These are phyloP conservation scores for Starmera quercuum DNA, from an alignment of 805 yeast genomes.

Conservation along the genomic window DNA sequence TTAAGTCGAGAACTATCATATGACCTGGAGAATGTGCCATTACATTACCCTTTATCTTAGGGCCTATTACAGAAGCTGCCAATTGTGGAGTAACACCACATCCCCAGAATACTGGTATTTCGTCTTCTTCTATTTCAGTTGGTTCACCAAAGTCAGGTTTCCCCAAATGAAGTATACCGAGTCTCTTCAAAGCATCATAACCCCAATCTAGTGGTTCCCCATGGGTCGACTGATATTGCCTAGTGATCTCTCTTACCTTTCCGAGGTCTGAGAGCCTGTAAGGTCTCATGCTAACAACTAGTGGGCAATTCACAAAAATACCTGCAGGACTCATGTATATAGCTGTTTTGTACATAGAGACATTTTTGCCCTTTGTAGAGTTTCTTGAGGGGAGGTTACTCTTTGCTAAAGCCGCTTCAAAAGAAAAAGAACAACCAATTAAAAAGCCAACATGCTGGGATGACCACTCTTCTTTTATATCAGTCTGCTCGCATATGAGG, in stretches of 20 bases:
- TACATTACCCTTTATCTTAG: constrained; percentile 21
- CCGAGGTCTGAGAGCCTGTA: constrained; percentile 22
- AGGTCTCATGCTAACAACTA: constrained; percentile 37
- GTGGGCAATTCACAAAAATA: constrained; percentile 21
- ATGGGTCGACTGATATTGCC: constrained; percentile 24
- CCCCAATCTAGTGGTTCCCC: constrained; percentile 39
- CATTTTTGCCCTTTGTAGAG: constrained; percentile 11
- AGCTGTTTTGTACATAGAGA: constrained; percentile 21
- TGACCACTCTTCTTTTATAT: constrained; percentile 25
- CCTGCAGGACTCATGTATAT: constrained; percentile 24
- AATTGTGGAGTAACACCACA: constrained; percentile 36
- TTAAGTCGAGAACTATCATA: constrained; percentile 28
- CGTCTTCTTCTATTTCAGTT: constrained; percentile 23
- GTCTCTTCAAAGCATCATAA: constrained; percentile 24
- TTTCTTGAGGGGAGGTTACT: constrained; percentile 26
- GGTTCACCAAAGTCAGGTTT: constrained; percentile 31
- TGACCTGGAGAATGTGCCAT: constrained; percentile 30
- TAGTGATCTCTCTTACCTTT: constrained; percentile 23
- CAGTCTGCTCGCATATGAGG: constrained; percentile 15
- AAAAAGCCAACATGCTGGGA: constrained; percentile 30
- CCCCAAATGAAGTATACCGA: constrained; percentile 26
- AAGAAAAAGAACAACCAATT: constrained; percentile 35
- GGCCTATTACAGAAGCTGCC: constrained; percentile 23
- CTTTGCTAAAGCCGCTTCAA: constrained; percentile 25
- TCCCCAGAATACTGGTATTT: constrained; percentile 37